Percentiles rank a stretch among this genome's conserved stretches.
These are phyloP conservation scores for Candida koratica DNA, from an alignment of 805 yeast genomes.

Conservation along the genomic window DNA sequence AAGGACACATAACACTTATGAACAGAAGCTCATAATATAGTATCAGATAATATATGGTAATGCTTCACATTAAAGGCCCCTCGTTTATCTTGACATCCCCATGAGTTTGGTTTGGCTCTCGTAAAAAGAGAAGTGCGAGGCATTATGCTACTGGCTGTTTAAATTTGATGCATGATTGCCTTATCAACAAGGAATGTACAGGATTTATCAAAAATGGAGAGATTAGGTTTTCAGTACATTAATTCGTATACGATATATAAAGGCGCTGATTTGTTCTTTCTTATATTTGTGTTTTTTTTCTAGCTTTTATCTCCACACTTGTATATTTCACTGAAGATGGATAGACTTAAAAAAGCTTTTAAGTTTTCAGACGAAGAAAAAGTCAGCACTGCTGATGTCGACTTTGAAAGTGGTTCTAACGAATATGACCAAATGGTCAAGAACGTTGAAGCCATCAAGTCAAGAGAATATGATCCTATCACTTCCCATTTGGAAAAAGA, in stretches of 20 bases:
- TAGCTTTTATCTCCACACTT: neutral
- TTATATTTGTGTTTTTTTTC: neutral
- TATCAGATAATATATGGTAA: too few relatives aligned
- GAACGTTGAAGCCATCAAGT: slow-evolving; percentile 18
- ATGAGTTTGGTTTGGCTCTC: too few relatives aligned
- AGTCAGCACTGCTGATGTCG: slow-evolving; percentile 1
- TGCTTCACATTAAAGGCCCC: too few relatives aligned
- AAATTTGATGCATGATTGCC: slow-evolving; percentile 1
- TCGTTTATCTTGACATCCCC: too few relatives aligned
- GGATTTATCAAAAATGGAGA: too few relatives aligned
- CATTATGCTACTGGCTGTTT: too few relatives aligned
- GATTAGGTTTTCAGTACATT: too few relatives aligned
- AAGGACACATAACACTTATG: too few relatives aligned
- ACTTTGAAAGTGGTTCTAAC: slow-evolving; percentile 5
- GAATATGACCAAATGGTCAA: slow-evolving; percentile 5
- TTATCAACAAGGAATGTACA: slow-evolving; percentile 4
- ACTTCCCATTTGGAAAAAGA: slow-evolving; percentile 24
- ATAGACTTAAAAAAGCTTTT: slow-evolving; percentile 8
- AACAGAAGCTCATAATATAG: too few relatives aligned
- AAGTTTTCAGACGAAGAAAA: slow-evolving; percentile 2
- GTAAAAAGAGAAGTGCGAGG: too few relatives aligned
- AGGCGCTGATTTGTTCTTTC: too few relatives aligned
- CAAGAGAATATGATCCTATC: slow-evolving; percentile 33
- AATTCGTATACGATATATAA: slow-evolving; percentile 1
- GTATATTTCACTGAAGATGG: too few relatives aligned